phyloP scores from a whole-genome alignment of 2,329 filamentous ascomycete genomes.

The Neurospora sp. region DNA sequence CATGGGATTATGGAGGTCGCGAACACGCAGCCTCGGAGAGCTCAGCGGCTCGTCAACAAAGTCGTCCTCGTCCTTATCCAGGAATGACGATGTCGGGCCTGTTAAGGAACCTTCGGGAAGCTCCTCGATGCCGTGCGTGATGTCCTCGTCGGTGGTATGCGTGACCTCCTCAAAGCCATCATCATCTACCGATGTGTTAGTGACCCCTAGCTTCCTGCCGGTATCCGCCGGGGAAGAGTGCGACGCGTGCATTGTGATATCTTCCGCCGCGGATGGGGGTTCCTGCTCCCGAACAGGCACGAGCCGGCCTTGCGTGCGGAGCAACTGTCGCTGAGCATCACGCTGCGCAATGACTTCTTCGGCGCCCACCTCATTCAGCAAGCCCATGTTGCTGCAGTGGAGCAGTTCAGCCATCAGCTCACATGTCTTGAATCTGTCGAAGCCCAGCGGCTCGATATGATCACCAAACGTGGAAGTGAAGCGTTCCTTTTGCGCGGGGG shows the following conservation, averaged over 20 bases:
- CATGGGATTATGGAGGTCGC: conserved; percentile 22
- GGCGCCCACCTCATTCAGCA: conserved; percentile 84
- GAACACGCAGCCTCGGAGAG: conserved; percentile 54
- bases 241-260: conserved; percentile 49
- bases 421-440: conserved; percentile 97
- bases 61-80: conserved; percentile 58
- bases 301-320: conserved; percentile 70
- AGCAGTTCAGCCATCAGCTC: conserved; percentile 96
- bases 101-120: conserved; percentile 26
- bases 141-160: conserved; percentile 60
- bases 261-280: conserved; percentile 45
- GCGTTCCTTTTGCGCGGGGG: conserved; percentile 61
- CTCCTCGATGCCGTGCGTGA: conserved; percentile 57
- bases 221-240: conserved; percentile 47
- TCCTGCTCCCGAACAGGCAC: conserved; percentile 36
- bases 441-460: conserved; percentile 87
- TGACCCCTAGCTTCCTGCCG: conserved; percentile 62
- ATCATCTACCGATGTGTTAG: conserved; percentile 67
- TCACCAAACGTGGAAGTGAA: conserved; percentile 82
- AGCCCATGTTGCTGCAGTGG: conserved; percentile 97
- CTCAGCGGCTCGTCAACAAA: conserved; percentile 72
- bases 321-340: conserved; percentile 69
- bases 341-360: conserved; percentile 75
- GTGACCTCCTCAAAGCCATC: conserved; percentile 91
- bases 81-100: conserved; percentile 28